Percentiles rank a stretch among this genome's conserved stretches.
Conservation (phyloP, 2,329 filamentous ascomycete species). For the Exophiala bonariae region DNA sequence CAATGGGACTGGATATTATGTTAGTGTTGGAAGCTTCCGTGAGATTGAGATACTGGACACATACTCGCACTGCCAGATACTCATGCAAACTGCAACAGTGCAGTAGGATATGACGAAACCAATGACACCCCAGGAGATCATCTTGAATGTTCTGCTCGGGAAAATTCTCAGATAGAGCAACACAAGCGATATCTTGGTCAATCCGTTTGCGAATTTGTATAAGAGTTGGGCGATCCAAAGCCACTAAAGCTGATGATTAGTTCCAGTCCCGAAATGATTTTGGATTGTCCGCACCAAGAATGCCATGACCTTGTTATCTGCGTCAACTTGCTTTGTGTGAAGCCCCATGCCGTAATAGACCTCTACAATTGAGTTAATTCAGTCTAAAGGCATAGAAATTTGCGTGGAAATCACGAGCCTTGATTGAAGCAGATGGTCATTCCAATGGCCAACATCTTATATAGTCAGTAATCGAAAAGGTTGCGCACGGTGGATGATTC, state of each 20-base stretch:
- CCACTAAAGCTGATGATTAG: constrained; percentile 1
- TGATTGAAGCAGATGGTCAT: constrained; percentile 12
- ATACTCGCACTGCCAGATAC: constrained; percentile 28
- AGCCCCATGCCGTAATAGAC: constrained; percentile 9
- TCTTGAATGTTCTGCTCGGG: constrained; percentile 24
- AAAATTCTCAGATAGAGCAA: constrained; percentile 29
- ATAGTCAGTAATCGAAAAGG: background rate
- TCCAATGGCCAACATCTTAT: constrained; percentile 9
- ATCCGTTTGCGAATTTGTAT: constrained; percentile 29
- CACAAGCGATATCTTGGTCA: constrained; percentile 31
- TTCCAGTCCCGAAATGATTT: no score
- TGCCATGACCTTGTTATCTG: constrained; percentile 1
- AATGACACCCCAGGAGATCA: constrained; percentile 23
- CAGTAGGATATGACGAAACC: constrained; percentile 30
- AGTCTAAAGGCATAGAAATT: no score
- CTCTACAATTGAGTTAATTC: background rate
- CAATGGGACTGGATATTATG: constrained; percentile 13
- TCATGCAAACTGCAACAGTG: constrained; percentile 32
- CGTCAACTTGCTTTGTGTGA: constrained; percentile 7
- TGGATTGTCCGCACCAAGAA: constrained; percentile 7
- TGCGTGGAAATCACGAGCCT: no score
- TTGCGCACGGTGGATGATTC: background rate
- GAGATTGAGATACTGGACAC: background rate
- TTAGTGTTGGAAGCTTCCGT: background rate
- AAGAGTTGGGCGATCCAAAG: constrained; percentile 29